Evolutionary conservation across 2,329 filamentous ascomycete species (phyloP).

Genomic region (Fonsecaea erecta): DNA sequence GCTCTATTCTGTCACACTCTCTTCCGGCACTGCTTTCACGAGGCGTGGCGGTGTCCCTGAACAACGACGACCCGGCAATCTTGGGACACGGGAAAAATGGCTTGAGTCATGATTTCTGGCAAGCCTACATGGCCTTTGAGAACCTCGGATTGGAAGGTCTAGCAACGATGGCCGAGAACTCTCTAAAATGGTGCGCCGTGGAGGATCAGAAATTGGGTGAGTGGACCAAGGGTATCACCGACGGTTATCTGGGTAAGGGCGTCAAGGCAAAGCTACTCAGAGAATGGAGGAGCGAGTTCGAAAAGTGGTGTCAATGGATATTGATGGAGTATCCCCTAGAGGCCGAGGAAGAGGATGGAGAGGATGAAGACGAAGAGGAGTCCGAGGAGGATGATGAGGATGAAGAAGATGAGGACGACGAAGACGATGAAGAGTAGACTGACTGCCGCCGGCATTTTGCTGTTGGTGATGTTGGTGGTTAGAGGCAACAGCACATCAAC

Average conservation of each 20-base stretch:
- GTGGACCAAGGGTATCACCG: conserved; percentile 74
- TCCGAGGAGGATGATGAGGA: conserved; percentile 36
- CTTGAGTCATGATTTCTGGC: conserved; percentile 93
- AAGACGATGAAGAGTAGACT: conserved; percentile 22
- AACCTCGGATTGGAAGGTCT: conserved; percentile 87
- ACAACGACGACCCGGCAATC: conserved; percentile 90
- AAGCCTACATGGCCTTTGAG: conserved; percentile 87
- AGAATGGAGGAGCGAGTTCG: conserved; percentile 82
- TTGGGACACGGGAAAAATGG: conserved; percentile 80
- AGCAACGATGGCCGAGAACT: conserved; percentile 88
- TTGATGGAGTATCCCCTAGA: conserved; percentile 72
- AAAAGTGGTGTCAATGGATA: conserved; percentile 89
- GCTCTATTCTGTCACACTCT: conserved; percentile 76
- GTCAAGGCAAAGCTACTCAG: conserved; percentile 73
- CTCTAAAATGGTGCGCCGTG: conserved; percentile 85
- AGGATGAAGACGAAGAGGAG: conserved; percentile 34
- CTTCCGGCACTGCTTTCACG: conserved; percentile 82
- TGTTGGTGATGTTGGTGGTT: background rate
- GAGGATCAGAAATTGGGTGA: conserved; percentile 74
- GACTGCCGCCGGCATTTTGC: background rate
- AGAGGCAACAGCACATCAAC: conserved; percentile 4
- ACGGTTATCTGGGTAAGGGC: conserved; percentile 72
- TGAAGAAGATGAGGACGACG: conserved; percentile 34
- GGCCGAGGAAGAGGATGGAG: conserved; percentile 48
- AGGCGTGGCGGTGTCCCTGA: conserved; percentile 80